Base-by-base conservation (phyloP, 495 filamentous ascomycete species). In the Hyaloscypha bicolor region DNA sequence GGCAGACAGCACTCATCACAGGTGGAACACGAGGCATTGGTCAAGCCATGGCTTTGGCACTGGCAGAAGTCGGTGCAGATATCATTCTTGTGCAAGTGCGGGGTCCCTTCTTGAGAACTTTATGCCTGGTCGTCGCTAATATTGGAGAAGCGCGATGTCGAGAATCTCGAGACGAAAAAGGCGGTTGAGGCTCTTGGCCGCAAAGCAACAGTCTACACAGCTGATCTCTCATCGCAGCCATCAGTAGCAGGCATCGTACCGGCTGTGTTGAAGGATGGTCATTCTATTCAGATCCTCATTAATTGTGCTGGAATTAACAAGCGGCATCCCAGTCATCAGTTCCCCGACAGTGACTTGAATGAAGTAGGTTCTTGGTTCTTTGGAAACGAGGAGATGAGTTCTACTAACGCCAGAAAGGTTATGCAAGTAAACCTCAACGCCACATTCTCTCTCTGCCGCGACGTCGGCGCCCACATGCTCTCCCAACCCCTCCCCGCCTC, bases 271-370 rank as follows among this genome's bases (percentile, higher is more conserved):
- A 32, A 4, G 3, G 30, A 25, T 4, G 85, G 85, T 70, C 69
- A 84, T n/a, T 79, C 79, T 53, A 82, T 92, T 74, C 84, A 83
- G 55, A 76, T 86, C 33, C n/a, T 37, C 4, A 42, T 60, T 32
- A 96, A 93, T 78, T 91, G 88, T 74, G 93, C 90, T n/a, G 92
- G 92, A n/a, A 93, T 96, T n/a, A n/a, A n/a, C n/a, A n/a, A n/a
- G n/a, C n/a, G n/a, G n/a, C n/a, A n/a, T n/a, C n/a, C n/a, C n/a
- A n/a, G n/a, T n/a, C n/a, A n/a, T n/a, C n/a, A n/a, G n/a, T n/a
- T n/a, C n/a, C n/a, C n/a, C n/a, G n/a, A n/a, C n/a, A n/a, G n/a
- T n/a, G n/a, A n/a, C n/a, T n/a, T n/a, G n/a, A n/a, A 76, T 90
- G 95, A 73, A 82, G 87, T 32, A 83, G 93, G 6, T 90, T 94